A percentile compares a stretch with the other conserved stretches of the same genome.
Conservation (phyloP, 2,329 filamentous ascomycete genomes). For the Teratosphaeria nubilosa region DNA sequence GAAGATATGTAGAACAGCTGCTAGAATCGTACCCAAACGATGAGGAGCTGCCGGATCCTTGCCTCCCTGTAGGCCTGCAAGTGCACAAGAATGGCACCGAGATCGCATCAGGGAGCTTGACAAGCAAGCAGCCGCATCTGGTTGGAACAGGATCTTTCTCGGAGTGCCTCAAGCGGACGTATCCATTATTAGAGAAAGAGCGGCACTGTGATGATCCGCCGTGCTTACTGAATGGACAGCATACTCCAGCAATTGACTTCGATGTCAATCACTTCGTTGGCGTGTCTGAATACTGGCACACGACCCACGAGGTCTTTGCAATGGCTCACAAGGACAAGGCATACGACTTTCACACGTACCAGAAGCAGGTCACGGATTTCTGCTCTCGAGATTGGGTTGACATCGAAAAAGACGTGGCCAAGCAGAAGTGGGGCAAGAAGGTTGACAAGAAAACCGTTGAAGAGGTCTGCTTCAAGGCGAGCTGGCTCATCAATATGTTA, state of each 20-base stretch:
- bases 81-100: conserved; percentile 62
- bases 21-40: conserved; percentile 52
- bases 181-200: conserved; percentile 82
- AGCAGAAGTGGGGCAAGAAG: conserved; percentile 64
- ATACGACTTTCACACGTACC: conserved; percentile 86
- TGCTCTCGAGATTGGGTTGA: conserved; percentile 73
- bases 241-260: conserved; percentile 93
- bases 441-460: conserved; percentile 63
- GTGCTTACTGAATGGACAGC: conserved; percentile 80
- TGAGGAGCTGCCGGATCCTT: conserved; percentile 83
- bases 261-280: conserved; percentile 96
- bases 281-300: conserved; percentile 98
- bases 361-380: conserved; percentile 72
- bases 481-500: conserved; percentile 93
- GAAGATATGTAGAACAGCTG: conserved; percentile 73
- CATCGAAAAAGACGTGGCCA: conserved; percentile 57
- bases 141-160: conserved; percentile 80
- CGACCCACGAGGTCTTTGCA: conserved; percentile 86
- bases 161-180: conserved; percentile 72
- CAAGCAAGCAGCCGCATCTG: conserved; percentile 43
- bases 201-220: conserved; percentile 71
- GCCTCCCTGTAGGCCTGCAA: conserved; percentile 67
- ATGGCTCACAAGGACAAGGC: conserved; percentile 64
- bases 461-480: conserved; percentile 94
- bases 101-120: conserved; percentile 34